Percentiles rank a stretch among this genome's conserved stretches.
phyloP scores from a whole-genome alignment of 306 rosid species.

The Vigna mungo region DNA sequence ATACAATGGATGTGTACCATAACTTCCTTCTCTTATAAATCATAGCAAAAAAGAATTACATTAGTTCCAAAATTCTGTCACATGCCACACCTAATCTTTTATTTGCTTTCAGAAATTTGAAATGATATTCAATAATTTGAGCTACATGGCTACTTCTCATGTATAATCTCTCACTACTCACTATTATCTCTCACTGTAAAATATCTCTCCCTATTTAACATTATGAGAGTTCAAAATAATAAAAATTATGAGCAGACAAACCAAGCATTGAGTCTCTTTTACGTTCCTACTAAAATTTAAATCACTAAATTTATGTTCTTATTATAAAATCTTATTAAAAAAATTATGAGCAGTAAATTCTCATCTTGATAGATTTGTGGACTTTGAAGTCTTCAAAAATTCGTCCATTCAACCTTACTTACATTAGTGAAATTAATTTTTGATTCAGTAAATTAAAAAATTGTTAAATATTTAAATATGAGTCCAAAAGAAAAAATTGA shows the following conservation, averaged over 20 bases:
- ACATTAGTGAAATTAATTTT: too few species aligned
- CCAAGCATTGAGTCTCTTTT: background rate
- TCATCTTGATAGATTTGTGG: too few species aligned
- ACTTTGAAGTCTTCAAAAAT: too few species aligned
- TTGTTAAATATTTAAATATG: too few species aligned
- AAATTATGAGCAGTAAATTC: too few species aligned
- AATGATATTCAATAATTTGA: background rate
- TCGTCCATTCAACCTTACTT: too few species aligned
- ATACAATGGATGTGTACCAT: slow-evolving; percentile 45
- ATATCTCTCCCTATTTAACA: background rate
- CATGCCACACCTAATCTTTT: slow-evolving; percentile 48
- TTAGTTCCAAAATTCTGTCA: slow-evolving; percentile 47
- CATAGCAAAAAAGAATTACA: slow-evolving; percentile 57
- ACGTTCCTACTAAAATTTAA: too few species aligned
- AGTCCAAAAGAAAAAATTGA: too few species aligned
- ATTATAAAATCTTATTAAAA: too few species aligned
- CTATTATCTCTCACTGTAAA: background rate
- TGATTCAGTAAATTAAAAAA: too few species aligned
- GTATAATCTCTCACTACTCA: background rate
- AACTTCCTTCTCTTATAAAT: slow-evolving; percentile 52
- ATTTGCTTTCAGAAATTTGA: background rate
- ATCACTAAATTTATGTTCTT: too few species aligned
- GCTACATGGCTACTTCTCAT: background rate
- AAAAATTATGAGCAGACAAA: background rate
- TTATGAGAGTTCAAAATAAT: background rate